phyloP scores from a whole-genome alignment of 148 eudicot genomes.

The Fagopyrum esculentum region DNA sequence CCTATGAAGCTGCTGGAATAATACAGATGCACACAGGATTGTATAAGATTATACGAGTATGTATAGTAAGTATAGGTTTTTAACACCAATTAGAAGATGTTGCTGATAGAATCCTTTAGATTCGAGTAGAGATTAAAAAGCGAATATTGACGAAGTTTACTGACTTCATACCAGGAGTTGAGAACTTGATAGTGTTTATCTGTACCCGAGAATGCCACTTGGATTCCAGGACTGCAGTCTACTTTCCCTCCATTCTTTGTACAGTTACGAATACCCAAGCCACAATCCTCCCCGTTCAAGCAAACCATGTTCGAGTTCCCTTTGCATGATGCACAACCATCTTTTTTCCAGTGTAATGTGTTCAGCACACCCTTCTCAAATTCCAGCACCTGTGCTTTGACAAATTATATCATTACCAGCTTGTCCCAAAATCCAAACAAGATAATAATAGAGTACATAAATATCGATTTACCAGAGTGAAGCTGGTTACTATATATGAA shows the following conservation, averaged over 20 bases:
- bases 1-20: background rate
- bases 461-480: slow-evolving; percentile 65
- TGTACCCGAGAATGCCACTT: slow-evolving; percentile 85
- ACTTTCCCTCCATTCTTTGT: slow-evolving; percentile 57
- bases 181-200: slow-evolving; percentile 68
- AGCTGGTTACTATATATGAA: slow-evolving; percentile 66
- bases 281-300: slow-evolving; percentile 80
- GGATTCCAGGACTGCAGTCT: slow-evolving; percentile 87
- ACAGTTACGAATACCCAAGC: slow-evolving; percentile 51
- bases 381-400: slow-evolving; percentile 51
- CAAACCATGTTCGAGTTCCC: slow-evolving; percentile 68
- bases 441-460: background rate
- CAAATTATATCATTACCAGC: background rate
- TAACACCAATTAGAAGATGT: slow-evolving; percentile 43
- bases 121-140: slow-evolving; percentile 51
- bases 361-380: slow-evolving; percentile 76
- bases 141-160: slow-evolving; percentile 65
- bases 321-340: slow-evolving; percentile 75
- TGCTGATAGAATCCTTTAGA: slow-evolving; percentile 55
- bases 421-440: background rate
- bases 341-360: slow-evolving; percentile 88
- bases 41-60: slow-evolving; percentile 54
- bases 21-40: background rate
- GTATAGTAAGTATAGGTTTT: slow-evolving; percentile 26
- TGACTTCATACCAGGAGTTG: slow-evolving; percentile 74